A percentile compares a stretch with the other conserved stretches of the same genome.
phyloP scores from a whole-genome alignment of 2,329 filamentous ascomycete genomes.

The Pseudogymnoascus sp. region DNA sequence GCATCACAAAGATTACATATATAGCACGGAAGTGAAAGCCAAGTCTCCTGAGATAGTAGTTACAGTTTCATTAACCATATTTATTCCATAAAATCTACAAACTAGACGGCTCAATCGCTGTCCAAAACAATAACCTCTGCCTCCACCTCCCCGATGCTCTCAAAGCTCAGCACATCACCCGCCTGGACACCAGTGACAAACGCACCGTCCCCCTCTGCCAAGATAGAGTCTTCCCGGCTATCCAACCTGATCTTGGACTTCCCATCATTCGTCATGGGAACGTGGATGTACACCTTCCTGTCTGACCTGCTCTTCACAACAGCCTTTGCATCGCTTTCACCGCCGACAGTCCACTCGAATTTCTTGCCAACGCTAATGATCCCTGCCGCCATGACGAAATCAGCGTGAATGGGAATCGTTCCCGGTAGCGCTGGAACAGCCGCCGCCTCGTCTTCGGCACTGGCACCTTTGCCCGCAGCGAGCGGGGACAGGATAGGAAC shows the following conservation, averaged over 20 bases:
- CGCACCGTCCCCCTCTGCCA: slow-evolving; percentile 73
- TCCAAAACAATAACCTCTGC: slow-evolving; percentile 63
- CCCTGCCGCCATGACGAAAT: slow-evolving; percentile 73
- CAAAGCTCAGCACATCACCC: slow-evolving; percentile 55
- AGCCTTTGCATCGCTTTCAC: slow-evolving; percentile 29
- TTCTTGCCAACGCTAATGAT: slow-evolving; percentile 57
- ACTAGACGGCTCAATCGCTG: neutral
- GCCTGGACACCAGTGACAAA: slow-evolving; percentile 59
- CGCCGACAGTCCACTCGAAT: slow-evolving; percentile 66
- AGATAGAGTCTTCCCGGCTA: slow-evolving; percentile 54
- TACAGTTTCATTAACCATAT: neutral
- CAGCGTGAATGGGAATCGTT: slow-evolving; percentile 78
- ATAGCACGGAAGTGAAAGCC: neutral
- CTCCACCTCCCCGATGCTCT: slow-evolving; percentile 60
- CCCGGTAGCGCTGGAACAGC: slow-evolving; percentile 51
- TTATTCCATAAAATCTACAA: neutral
- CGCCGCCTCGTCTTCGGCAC: slow-evolving; percentile 51
- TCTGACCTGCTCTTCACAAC: slow-evolving; percentile 44
- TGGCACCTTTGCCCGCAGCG: slow-evolving; percentile 56
- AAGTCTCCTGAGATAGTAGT: neutral
- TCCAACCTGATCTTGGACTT: slow-evolving; percentile 63
- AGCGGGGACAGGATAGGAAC: slow-evolving; percentile 70
- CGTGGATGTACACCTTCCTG: slow-evolving; percentile 69
- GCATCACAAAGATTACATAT: neutral
- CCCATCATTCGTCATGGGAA: slow-evolving; percentile 70